phyloP scores from a whole-genome alignment of 83 land plant species.

The Picea engelmannii region DNA sequence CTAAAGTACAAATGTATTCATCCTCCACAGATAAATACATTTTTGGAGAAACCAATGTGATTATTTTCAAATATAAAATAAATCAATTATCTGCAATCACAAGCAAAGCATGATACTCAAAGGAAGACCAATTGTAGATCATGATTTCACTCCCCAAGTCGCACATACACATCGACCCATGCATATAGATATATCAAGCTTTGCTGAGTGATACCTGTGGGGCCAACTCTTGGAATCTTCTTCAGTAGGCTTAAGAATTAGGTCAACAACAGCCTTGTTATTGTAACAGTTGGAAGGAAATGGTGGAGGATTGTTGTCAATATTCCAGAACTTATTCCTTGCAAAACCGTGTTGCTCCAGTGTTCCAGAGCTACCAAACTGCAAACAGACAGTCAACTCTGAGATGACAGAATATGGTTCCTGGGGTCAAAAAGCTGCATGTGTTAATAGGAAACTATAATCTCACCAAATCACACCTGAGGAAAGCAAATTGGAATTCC shows the following conservation, averaged over 20 bases:
- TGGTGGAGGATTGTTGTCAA: slow-evolving; percentile 65
- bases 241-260: slow-evolving; percentile 63
- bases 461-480: slow-evolving; percentile 35
- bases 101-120: neutral
- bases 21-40: neutral
- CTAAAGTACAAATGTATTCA: neutral
- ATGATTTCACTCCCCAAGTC: neutral
- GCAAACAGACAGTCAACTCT: slow-evolving; percentile 1
- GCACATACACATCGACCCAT: neutral
- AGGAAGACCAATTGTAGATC: neutral
- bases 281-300: slow-evolving; percentile 26
- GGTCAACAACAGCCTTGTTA: slow-evolving; percentile 45
- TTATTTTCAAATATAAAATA: neutral
- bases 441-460: neutral
- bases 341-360: slow-evolving; percentile 86
- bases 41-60: too few species aligned
- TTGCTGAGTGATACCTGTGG: slow-evolving; percentile 42
- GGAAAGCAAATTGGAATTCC: slow-evolving; percentile 76
- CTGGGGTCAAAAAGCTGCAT: neutral
- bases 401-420: neutral
- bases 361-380: slow-evolving; percentile 77
- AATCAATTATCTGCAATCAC: neutral
- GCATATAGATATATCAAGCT: neutral
- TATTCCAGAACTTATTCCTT: slow-evolving; percentile 67
- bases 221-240: slow-evolving; percentile 77